Base-by-base conservation (phyloP, 768 basidiomycete species). In the Trichaptum fuscoviolaceum region DNA sequence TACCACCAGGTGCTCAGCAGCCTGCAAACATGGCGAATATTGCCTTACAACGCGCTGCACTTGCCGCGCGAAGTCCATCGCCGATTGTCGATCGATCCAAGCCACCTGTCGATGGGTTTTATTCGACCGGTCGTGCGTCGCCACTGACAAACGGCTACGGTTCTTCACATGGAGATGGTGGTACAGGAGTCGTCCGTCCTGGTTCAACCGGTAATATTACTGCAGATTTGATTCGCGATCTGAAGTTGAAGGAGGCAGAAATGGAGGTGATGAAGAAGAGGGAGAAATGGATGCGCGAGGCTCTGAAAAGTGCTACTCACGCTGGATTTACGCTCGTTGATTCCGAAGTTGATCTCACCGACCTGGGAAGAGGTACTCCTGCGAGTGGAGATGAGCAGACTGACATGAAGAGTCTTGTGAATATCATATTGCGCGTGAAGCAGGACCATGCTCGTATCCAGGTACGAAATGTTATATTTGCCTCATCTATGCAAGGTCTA, bases 381-480 rank as follows among this genome's bases (percentile, higher is more conserved):
- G 71, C 70, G 6, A 77, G 77, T 63, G 74, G 70, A 61, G 70
- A 76, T 57, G 73, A 79, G 65, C 75, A 73, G 64, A 78, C 79
- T 26, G 84, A 84, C 27, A 82, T 83, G 36, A 81, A 80, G 65
- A 82, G 81, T 72, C 79, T 89, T 66, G 81, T 85, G 1, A 92
- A 95, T 69, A 83, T 93, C 75, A 80, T 91, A 5, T 78, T 97
- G 65, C 86, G 84, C 73, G 85, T 99, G 72, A 99, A 96, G 79
- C 89, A 93, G 73, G 91, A 95, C 75, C 88, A 88, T 75, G 91
- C 93, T 12, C 87, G 87, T 69, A 83, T 96, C 63, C 92, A 95
- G 87, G 95, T 95, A 68, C 69, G 86, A 69, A 17, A 10, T 58
- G 15, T 57, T 10, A 25, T 77, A 9, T 57, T 42, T 17, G 42